Percentiles rank a stretch among this genome's conserved stretches.
Evolutionary conservation across 2,329 filamentous ascomycete genomes (phyloP).

Genomic region (Pseudomassariella vexata): DNA sequence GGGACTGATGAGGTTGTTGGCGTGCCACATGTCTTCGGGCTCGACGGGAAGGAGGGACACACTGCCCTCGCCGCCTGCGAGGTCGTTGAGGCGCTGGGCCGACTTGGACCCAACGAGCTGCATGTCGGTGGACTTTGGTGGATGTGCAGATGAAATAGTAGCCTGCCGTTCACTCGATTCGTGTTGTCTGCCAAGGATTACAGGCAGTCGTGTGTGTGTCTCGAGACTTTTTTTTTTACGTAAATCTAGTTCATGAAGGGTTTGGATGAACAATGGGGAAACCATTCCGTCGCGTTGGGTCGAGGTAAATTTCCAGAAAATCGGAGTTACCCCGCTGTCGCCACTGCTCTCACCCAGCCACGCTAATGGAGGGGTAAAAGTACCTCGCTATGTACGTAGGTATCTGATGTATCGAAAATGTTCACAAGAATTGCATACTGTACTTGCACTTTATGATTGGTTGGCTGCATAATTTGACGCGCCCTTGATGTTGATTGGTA

Average conservation of each 20-base stretch:
- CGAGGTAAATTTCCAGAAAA: neutral
- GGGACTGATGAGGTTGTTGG: constrained; percentile 53
- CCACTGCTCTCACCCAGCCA: no score
- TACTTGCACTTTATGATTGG: no score
- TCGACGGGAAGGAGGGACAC: constrained; percentile 34
- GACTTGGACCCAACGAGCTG: constrained; percentile 32
- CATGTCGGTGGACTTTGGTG: constrained; percentile 20
- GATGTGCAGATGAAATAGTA: neutral
- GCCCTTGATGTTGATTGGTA: no score
- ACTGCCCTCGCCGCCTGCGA: constrained; percentile 28
- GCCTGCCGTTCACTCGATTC: neutral
- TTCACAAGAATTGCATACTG: no score
- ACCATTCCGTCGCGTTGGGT: neutral
- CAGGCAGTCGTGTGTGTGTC: no score
- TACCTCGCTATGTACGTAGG: no score
- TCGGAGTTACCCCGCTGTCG: constrained; percentile 4
- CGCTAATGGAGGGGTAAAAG: no score
- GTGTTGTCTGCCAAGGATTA: neutral
- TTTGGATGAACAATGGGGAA: no score
- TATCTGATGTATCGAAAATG: no score
- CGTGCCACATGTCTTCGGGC: constrained; percentile 50
- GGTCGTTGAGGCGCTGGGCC: constrained; percentile 27
- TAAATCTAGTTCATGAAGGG: neutral
- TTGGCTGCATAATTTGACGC: no score
- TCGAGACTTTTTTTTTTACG: no score